Conservation (phyloP, 2,329 filamentous ascomycete genomes). For the Aureobasidium sp. region DNA sequence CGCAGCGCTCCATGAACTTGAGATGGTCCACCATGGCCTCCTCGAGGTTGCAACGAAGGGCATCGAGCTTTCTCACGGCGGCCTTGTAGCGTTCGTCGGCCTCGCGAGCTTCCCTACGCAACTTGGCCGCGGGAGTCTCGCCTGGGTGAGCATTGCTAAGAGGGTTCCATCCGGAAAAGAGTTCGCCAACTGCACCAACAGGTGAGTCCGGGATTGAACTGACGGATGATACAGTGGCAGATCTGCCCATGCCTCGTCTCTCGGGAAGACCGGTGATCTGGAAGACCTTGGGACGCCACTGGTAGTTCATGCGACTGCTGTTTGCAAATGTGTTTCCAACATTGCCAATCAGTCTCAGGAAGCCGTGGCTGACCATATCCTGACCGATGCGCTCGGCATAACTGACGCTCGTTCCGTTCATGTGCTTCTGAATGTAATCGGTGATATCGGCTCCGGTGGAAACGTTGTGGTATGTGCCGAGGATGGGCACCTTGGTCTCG, state of each 20-base stretch:
- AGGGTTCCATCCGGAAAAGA: conserved; percentile 86
- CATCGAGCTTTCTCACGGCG: conserved; percentile 77
- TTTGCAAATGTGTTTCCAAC: conserved; percentile 95
- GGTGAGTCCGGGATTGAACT: conserved; percentile 43
- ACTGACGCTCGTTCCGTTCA: conserved; percentile 75
- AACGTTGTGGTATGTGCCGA: conserved; percentile 91
- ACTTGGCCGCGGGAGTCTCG: conserved; percentile 78
- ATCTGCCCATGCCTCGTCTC: conserved; percentile 71
- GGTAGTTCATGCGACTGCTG: conserved; percentile 94
- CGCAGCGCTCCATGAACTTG: conserved; percentile 93
- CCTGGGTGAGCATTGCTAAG: conserved; percentile 87
- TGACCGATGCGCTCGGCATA: conserved; percentile 94
- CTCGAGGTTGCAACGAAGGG: conserved; percentile 88
- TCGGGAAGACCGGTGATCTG: conserved; percentile 80
- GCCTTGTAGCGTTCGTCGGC: conserved; percentile 91
- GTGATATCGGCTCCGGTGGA: conserved; percentile 89
- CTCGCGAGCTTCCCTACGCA: conserved; percentile 83
- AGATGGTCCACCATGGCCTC: conserved; percentile 89
- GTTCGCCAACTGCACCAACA: conserved; percentile 78
- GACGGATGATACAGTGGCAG: conserved; percentile 60
- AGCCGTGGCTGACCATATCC: conserved; percentile 78
- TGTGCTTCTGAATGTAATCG: conserved; percentile 84
- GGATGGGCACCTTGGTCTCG: conserved; percentile 90
- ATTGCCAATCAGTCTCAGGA: conserved; percentile 84
- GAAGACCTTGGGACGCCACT: conserved; percentile 92